Conservation (phyloP, 805 yeast species). For the Hanseniaspora singularis region DNA sequence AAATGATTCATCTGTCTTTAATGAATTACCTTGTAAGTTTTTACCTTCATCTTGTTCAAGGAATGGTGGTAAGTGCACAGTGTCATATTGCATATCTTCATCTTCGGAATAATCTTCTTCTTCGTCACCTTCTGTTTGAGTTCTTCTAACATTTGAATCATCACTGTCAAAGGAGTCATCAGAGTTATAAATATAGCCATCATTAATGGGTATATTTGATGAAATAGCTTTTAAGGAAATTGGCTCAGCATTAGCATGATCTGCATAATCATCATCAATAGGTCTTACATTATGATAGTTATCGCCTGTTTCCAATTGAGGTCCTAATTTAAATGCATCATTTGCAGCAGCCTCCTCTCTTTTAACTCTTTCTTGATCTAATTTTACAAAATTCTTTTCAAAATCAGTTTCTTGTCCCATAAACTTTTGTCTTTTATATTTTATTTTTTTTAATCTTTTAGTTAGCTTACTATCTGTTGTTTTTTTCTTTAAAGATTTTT, state of each 20-base stretch:
- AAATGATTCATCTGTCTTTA: not conserved
- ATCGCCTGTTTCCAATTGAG: constrained; percentile 16
- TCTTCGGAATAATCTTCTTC: constrained; percentile 2
- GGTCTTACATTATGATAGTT: constrained; percentile 15
- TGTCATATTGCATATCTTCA: constrained; percentile 13
- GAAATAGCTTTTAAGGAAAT: no score
- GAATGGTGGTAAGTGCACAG: constrained; percentile 14
- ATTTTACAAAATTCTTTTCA: constrained; percentile 23
- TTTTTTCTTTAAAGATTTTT: constrained; percentile 39
- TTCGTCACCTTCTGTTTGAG: no score
- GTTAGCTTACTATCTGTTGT: constrained; percentile 21
- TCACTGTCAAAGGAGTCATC: no score
- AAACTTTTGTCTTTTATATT: constrained; percentile 27
- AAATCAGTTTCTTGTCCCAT: constrained; percentile 21
- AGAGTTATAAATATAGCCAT: no score
- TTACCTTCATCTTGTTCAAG: not conserved
- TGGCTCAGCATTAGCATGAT: no score
- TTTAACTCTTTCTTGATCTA: constrained; percentile 30
- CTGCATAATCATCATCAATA: constrained; percentile 12
- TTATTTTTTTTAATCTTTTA: constrained; percentile 24
- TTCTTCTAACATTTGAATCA: no score
- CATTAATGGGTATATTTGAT: no score
- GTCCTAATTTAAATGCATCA: constrained; percentile 33
- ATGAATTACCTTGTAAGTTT: no score
- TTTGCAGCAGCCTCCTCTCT: constrained; percentile 36